These are phyloP conservation scores for Beta vulgaris DNA, from an alignment of 148 eudicot species.

Conservation along the genomic window DNA sequence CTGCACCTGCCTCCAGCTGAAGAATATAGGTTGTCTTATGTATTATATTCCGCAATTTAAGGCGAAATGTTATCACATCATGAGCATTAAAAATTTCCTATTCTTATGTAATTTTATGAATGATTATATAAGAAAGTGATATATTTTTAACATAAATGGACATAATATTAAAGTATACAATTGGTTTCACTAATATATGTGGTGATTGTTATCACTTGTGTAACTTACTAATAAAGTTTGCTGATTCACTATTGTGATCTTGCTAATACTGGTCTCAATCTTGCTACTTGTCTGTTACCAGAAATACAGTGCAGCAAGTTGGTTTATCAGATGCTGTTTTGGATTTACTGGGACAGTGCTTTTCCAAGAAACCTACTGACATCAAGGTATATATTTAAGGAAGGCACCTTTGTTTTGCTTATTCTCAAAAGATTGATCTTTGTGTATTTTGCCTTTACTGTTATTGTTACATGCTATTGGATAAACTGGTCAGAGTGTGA, in stretches of 20 bases:
- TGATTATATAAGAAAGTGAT: neutral
- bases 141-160: neutral
- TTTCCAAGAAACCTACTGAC: constrained; percentile 75
- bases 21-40: neutral
- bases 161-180: neutral
- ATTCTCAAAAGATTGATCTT: neutral
- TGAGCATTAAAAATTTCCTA: neutral
- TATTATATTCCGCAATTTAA: neutral
- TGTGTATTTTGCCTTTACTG: constrained; percentile 13
- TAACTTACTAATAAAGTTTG: neutral
- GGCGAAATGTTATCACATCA: neutral
- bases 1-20: neutral
- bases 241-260: neutral
- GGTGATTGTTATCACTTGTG: neutral
- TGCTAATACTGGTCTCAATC: constrained; percentile 11
- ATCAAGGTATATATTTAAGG: constrained; percentile 53
- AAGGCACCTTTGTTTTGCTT: neutral
- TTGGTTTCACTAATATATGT: neutral
- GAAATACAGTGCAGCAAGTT: constrained; percentile 65
- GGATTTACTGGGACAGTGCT: constrained; percentile 69
- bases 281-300: constrained; percentile 32
- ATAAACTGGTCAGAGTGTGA: constrained; percentile 56
- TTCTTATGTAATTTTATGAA: neutral
- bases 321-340: constrained; percentile 73
- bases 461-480: constrained; percentile 22